These are phyloP conservation scores for Phytophthora capsici DNA, from an alignment of 352 stramenopile species.

Conservation along the genomic window DNA sequence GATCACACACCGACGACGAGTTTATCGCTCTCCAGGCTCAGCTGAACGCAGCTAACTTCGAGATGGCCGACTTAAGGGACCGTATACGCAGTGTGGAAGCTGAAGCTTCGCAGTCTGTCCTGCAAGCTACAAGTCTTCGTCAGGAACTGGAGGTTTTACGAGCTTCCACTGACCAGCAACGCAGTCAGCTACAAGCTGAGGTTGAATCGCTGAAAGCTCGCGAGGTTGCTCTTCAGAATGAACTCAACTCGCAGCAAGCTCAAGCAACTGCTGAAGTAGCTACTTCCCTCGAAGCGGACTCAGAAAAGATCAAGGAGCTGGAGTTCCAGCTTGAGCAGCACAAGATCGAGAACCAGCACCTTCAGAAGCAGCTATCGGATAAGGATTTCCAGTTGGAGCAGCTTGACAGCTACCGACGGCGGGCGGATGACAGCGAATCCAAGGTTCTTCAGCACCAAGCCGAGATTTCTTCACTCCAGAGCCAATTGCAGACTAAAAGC, in stretches of 20 bases:
- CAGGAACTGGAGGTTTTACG: constrained; percentile 51
- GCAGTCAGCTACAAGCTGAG: constrained; percentile 45
- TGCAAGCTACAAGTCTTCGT: constrained; percentile 29
- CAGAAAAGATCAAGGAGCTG: constrained; percentile 47
- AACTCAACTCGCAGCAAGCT: constrained; percentile 35
- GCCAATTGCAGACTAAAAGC: constrained; percentile 42
- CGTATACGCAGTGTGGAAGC: constrained; percentile 41
- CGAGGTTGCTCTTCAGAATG: constrained; percentile 41
- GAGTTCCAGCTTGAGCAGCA: constrained; percentile 63
- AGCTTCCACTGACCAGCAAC: constrained; percentile 44
- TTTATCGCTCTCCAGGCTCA: constrained; percentile 48
- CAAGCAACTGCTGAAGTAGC: constrained; percentile 43
- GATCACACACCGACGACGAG: constrained; percentile 38
- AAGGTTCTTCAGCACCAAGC: constrained; percentile 41
- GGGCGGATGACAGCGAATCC: constrained; percentile 58
- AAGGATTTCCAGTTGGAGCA: constrained; percentile 75
- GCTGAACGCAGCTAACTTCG: constrained; percentile 38
- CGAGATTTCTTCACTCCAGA: constrained; percentile 40
- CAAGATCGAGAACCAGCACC: constrained; percentile 77
- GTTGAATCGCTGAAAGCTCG: constrained; percentile 42
- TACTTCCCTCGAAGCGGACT: constrained; percentile 17
- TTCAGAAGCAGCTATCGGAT: constrained; percentile 72
- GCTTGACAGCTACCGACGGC: constrained; percentile 49
- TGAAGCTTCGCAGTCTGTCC: constrained; percentile 35
- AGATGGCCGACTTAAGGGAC: constrained; percentile 42